phyloP scores from a whole-genome alignment of 441 rosid genomes.

The Hypseocharis bilobata region DNA sequence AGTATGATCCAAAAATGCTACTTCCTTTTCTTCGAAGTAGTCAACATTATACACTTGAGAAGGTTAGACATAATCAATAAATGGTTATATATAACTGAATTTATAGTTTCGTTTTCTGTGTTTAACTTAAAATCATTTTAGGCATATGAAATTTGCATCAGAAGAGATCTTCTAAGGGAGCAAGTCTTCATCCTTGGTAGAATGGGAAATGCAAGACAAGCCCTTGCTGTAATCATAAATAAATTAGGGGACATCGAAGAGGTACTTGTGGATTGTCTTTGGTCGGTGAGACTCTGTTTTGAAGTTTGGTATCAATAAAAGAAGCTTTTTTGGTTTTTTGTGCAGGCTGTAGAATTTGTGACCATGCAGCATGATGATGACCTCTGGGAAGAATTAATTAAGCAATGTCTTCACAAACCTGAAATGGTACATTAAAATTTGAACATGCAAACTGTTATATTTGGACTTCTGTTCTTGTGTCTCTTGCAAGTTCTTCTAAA shows the following conservation, averaged over 20 bases:
- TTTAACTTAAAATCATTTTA: conserved; percentile 35
- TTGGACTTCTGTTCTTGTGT: background rate
- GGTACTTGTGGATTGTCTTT: conserved; percentile 33
- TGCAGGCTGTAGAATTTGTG: conserved; percentile 98
- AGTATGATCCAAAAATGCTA: conserved; percentile 87
- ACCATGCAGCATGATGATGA: conserved; percentile 94
- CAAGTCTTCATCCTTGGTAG: conserved; percentile 96
- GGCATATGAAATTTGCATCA: conserved; percentile 82
- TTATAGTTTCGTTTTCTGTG: background rate
- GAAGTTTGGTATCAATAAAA: conserved; percentile 10
- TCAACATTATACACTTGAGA: conserved; percentile 90
- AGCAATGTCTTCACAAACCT: conserved; percentile 84
- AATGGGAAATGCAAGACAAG: conserved; percentile 91
- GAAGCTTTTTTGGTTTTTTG: conserved; percentile 10
- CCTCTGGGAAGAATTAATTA: conserved; percentile 94
- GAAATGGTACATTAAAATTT: conserved; percentile 59
- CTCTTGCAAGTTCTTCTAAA: conserved; percentile 12
- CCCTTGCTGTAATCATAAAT: conserved; percentile 82
- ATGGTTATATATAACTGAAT: conserved; percentile 13
- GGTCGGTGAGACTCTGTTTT: conserved; percentile 14
- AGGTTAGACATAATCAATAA: conserved; percentile 44
- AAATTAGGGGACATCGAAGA: conserved; percentile 89
- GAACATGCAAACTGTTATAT: background rate
- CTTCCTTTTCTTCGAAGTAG: conserved; percentile 96
- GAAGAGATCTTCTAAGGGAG: conserved; percentile 71